These are phyloP conservation scores for Phytophthora idaei DNA, from an alignment of 352 stramenopile genomes.

Conservation along the genomic window DNA sequence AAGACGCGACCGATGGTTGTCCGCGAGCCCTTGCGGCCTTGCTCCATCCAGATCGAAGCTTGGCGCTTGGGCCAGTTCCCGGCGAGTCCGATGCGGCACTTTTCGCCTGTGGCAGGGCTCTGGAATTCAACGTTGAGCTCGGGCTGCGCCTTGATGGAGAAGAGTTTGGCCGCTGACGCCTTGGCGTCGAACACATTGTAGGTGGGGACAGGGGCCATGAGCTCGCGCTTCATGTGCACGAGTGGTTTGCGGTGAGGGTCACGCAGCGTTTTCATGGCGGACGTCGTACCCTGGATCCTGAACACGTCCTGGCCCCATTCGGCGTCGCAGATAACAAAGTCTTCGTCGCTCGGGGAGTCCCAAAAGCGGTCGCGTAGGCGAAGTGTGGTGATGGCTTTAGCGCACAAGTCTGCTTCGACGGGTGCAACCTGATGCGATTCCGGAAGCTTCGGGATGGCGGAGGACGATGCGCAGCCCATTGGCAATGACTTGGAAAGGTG, in stretches of 20 bases:
- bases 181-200: slow-evolving; percentile 48
- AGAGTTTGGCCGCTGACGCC: slow-evolving; percentile 32
- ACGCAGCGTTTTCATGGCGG: slow-evolving; percentile 44
- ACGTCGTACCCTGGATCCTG: slow-evolving; percentile 40
- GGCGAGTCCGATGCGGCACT: slow-evolving; percentile 37
- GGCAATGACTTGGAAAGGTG: background rate
- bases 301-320: slow-evolving; percentile 40
- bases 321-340: slow-evolving; percentile 42
- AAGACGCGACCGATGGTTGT: slow-evolving; percentile 42
- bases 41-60: slow-evolving; percentile 45
- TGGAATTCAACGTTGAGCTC: slow-evolving; percentile 42
- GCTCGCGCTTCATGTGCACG: slow-evolving; percentile 48
- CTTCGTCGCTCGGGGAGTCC: slow-evolving; percentile 33
- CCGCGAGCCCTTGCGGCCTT: slow-evolving; percentile 26
- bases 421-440: slow-evolving; percentile 27
- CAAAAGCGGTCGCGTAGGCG: slow-evolving; percentile 46
- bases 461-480: slow-evolving; percentile 49
- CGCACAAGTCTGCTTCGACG: slow-evolving; percentile 31
- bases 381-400: slow-evolving; percentile 38
- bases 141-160: slow-evolving; percentile 44
- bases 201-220: slow-evolving; percentile 39
- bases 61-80: slow-evolving; percentile 39
- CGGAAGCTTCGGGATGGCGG: slow-evolving; percentile 28
- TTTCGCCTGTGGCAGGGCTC: slow-evolving; percentile 30
- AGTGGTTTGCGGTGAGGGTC: slow-evolving; percentile 32